Evolutionary conservation across 2,329 filamentous ascomycete species (phyloP), one percentile per base, ranked within the genome.

Genomic region (Sarocladium oryzae): DNA sequence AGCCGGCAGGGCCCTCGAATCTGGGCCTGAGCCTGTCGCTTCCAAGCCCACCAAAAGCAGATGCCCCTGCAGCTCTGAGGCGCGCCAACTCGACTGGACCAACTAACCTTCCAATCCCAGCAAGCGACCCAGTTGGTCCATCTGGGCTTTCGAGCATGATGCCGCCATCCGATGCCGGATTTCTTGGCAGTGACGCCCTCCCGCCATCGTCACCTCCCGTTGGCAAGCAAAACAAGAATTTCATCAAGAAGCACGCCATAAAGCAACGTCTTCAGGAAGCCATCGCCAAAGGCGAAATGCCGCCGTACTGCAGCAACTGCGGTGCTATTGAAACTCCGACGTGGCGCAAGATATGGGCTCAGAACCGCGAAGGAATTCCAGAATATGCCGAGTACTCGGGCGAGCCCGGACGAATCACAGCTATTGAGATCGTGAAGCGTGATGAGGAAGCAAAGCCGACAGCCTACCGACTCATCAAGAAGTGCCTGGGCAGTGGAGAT

Each of bases 301-400:
- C 93, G 0, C 85, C 86, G 1, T 97, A 85, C 62, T 99, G 93
- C 66, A 81, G 81, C 56, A 96, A 97, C 60, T 99, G 93, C 60
- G 93, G 93, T 5, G 88, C 90, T 6, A 95, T 99, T 52, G 88
- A 97, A 60, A 99, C 93, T 1, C 89, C 92, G 0, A 96, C 92
- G 0, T 99, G 93, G 93, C 84, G 93, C 54, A 93, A 92, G 62
- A 89, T 93, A 11, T 96, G 86, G 77, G 83, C 84, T n/a, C 89
- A 89, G 61, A 77, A 88, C 7, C 77, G 85, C 41, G 72, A 81
- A 15, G 90, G 89, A 1, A 76, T 77, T 28, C 89, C 89, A 1
- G 76, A 79, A 2, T 81, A 85, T 54, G 77, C 88, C 43, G 82
- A 89, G 53, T 82, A 85, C 51, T 88, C 85, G 0, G 83, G 87